Evolutionary conservation across 176 grass and related monocot genomes (phyloP).

Genomic region (Poa pratensis): DNA sequence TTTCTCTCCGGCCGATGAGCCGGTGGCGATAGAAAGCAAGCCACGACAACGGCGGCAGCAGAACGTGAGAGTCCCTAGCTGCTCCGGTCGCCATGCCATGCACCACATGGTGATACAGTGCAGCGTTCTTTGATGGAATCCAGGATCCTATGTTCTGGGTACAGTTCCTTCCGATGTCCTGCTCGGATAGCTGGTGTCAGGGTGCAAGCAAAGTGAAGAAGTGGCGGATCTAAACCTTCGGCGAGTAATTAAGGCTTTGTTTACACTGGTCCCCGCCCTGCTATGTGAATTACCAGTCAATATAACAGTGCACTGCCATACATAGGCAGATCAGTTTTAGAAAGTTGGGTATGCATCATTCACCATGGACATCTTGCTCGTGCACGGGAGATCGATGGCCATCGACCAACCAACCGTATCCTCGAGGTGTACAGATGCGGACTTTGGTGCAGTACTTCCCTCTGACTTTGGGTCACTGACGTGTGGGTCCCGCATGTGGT

Average conservation of each 20-base stretch:
- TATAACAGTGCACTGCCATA: background rate
- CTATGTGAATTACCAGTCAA: background rate
- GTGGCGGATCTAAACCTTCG: background rate
- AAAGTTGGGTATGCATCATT: background rate
- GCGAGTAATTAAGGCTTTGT: background rate
- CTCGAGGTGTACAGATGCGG: too few relatives aligned
- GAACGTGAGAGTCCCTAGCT: conserved; percentile 2
- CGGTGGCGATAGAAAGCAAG: background rate
- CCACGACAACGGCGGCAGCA: background rate
- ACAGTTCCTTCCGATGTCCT: background rate
- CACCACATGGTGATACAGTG: background rate
- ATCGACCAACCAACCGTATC: background rate
- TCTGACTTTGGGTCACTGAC: too few relatives aligned
- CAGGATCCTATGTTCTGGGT: background rate
- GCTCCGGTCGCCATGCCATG: background rate
- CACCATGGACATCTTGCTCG: background rate
- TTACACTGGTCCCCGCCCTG: background rate
- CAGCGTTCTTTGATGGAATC: background rate
- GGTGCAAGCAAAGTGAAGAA: background rate
- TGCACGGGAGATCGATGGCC: background rate
- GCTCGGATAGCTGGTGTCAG: background rate
- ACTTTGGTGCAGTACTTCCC: too few relatives aligned
- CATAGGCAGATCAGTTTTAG: too few relatives aligned
- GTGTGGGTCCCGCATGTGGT: too few relatives aligned
- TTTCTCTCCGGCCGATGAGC: background rate